phyloP scores from a whole-genome alignment of 257 asterid genomes.

The Agastache rugosa region DNA sequence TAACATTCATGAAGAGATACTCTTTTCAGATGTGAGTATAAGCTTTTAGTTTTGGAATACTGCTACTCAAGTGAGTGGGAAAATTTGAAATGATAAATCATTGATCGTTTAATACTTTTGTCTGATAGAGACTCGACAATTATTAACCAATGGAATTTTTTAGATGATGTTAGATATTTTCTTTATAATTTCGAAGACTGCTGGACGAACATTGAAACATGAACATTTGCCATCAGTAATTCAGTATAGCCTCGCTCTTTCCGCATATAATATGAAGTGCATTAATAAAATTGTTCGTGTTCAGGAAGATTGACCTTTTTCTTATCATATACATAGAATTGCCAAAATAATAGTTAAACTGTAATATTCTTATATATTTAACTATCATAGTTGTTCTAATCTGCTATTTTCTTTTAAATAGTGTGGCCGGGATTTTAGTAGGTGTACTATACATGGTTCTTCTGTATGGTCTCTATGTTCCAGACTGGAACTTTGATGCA shows the following conservation, averaged over 20 bases:
- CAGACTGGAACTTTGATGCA: slow-evolving; percentile 76
- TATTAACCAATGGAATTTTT: background rate
- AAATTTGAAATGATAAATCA: background rate
- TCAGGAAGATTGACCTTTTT: background rate
- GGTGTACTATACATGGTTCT: slow-evolving; percentile 63
- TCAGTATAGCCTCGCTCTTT: background rate
- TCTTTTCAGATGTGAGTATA: slow-evolving; percentile 74
- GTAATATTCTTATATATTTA: too few relatives aligned
- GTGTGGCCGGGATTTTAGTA: slow-evolving; percentile 57
- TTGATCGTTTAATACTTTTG: background rate
- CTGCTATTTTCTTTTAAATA: slow-evolving; percentile 46
- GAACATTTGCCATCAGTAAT: background rate
- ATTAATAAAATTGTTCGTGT: background rate
- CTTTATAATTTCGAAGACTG: background rate
- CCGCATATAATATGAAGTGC: slow-evolving; percentile 18
- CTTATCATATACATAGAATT: background rate
- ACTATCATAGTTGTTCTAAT: slow-evolving; percentile 22
- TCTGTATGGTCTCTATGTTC: slow-evolving; percentile 76
- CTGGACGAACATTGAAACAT: slow-evolving; percentile 10
- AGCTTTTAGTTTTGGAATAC: slow-evolving; percentile 27
- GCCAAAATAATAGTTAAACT: too few relatives aligned
- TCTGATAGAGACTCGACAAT: slow-evolving; percentile 8
- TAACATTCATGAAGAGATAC: slow-evolving; percentile 69
- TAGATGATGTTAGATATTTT: slow-evolving; percentile 7
- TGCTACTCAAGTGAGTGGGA: slow-evolving; percentile 5